A percentile compares a stretch with the other conserved stretches of the same genome.
Conservation (phyloP, 176 grass and related monocot species). For the Ananas comosus region DNA sequence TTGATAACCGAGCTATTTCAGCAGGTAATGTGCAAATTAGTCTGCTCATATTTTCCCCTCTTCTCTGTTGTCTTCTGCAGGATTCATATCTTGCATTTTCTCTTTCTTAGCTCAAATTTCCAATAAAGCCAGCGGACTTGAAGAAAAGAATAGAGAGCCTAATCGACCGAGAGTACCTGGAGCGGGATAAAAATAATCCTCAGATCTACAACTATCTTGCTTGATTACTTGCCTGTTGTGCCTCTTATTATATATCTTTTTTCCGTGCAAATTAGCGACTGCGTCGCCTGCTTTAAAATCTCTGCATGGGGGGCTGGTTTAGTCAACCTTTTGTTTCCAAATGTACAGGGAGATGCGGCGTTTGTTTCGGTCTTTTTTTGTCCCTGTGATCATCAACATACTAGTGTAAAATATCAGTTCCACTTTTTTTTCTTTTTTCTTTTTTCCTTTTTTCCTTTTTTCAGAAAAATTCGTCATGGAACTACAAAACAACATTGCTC, state of each 20-base stretch:
- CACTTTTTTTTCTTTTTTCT: neutral
- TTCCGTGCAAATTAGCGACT: neutral
- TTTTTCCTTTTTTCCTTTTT: neutral
- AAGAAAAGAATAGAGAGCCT: constrained; percentile 99
- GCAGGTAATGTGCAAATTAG: constrained; percentile 37
- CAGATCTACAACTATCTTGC: constrained; percentile 99
- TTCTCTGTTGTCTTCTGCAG: neutral
- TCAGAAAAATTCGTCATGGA: neutral
- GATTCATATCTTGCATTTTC: constrained; percentile 6
- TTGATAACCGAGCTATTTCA: constrained; percentile 99
- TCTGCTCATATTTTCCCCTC: neutral
- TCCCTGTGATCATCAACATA: constrained; percentile 1
- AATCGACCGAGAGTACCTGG: constrained; percentile 90
- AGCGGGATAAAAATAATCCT: constrained; percentile 90
- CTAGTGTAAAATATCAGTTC: constrained; percentile 4
- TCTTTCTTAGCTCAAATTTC: constrained; percentile 84
- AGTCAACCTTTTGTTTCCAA: neutral
- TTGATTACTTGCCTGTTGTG: constrained; percentile 24
- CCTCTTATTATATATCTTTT: neutral
- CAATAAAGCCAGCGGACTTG: constrained; percentile 89
- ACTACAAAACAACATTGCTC: neutral
- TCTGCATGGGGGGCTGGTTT: no score
- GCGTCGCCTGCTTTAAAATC: neutral
- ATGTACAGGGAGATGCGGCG: constrained; percentile 1
- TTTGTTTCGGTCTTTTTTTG: neutral